Conservation (phyloP, 768 basidiomycete species). For the Cystofilobasidium macerans region DNA sequence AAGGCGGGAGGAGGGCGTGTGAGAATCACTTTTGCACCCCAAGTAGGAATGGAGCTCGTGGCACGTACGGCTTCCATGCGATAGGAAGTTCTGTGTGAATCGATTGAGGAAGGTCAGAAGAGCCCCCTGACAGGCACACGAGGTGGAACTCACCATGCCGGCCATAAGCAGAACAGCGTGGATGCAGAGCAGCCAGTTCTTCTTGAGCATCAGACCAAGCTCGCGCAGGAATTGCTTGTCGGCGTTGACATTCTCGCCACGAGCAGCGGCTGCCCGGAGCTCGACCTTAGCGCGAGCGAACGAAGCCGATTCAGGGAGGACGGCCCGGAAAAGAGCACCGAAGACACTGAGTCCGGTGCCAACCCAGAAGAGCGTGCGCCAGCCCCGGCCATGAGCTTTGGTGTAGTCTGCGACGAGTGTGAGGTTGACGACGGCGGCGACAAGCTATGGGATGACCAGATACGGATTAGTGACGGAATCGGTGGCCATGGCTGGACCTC, state of each 20-base stretch:
- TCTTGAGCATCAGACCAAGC: slow-evolving; percentile 61
- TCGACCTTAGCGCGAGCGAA: slow-evolving; percentile 53
- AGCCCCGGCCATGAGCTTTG: slow-evolving; percentile 33
- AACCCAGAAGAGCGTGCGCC: slow-evolving; percentile 76
- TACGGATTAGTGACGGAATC: too few relatives aligned
- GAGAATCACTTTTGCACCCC: too few relatives aligned
- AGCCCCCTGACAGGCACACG: not conserved
- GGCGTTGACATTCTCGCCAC: slow-evolving; percentile 48
- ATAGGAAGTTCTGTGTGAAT: too few relatives aligned
- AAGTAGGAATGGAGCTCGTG: slow-evolving; percentile 49
- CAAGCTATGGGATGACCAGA: not conserved
- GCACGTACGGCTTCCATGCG: slow-evolving; percentile 42
- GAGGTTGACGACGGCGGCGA: slow-evolving; percentile 25
- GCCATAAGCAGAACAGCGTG: slow-evolving; percentile 46
- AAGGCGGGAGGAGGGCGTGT: too few relatives aligned
- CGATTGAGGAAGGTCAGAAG: slow-evolving; percentile 48
- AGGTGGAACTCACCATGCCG: not conserved
- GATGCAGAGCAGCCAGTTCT: slow-evolving; percentile 70
- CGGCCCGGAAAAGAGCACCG: slow-evolving; percentile 54
- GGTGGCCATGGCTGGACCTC: not conserved
- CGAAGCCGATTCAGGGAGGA: slow-evolving; percentile 65
- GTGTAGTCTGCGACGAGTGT: slow-evolving; percentile 38
- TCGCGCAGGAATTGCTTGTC: slow-evolving; percentile 57
- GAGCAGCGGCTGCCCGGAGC: slow-evolving; percentile 41
- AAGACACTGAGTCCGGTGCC: slow-evolving; percentile 39